Base-by-base conservation (phyloP, 306 rosid species). In the Delonix regia region DNA sequence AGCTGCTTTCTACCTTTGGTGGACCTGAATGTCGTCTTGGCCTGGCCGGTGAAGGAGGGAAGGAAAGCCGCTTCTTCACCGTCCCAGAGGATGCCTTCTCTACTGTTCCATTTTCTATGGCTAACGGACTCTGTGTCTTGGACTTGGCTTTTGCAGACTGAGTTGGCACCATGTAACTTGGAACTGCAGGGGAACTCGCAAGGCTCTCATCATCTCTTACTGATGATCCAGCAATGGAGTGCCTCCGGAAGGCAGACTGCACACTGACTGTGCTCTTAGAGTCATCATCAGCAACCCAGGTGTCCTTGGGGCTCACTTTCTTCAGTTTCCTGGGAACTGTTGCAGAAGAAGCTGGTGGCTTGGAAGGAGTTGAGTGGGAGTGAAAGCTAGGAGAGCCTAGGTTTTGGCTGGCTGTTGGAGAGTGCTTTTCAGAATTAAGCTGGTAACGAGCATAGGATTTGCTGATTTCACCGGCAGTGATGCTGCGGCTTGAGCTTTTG, bases 81-180 rank as follows among this genome's bases (percentile, higher is more conserved):
- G 90, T 80, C 66, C 87, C 91, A 4, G 62, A 69, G 48, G 91
- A 82, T 15, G 85, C 93, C 56, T 84, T 88, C 56, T 88, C 99
- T 4, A 82, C 48, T 7, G 83, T 80, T 16, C 87, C 94, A 45
- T 87, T 91, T 81, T 89, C 94, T 9, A 71, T 64, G 14, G 82
- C 87, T 30, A 85, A 69, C 64, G 93, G 97, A 80, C 93, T 89
- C 11, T 81, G 91, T 79, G 89, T 69, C 88, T 88, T 91, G 30
- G 94, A 86, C 89, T 89, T 95, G 1, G 98, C 98, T 85, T 88
- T 91, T 38, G 98, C 92, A 7, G 99, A 95, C 82, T 89, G 83
- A 15, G 99, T 91, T 21, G 95, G 88, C 25, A 90, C 88, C 98
- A 92, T 95, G 88, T 95, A 95, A 78, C 97, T 92, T 0, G 96